Conservation (phyloP, 2,329 filamentous ascomycete genomes). For the Spiromastix sp. region DNA sequence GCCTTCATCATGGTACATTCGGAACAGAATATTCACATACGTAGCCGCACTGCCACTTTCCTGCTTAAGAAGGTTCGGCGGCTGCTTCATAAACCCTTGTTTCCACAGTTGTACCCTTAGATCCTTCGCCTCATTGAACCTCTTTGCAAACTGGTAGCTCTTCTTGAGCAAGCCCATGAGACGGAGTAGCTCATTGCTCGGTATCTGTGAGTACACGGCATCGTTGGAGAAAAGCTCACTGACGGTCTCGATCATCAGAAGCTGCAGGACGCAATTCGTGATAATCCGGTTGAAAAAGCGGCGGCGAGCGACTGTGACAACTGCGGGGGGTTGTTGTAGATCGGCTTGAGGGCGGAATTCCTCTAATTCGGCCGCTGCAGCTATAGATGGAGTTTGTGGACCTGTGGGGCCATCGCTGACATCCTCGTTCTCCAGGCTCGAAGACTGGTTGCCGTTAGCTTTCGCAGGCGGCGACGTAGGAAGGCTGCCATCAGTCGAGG, state of each 20-base stretch:
- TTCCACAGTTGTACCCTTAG: conserved; percentile 88
- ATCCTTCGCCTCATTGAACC: conserved; percentile 97
- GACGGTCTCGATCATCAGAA: conserved; percentile 99
- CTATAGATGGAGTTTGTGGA: conserved; percentile 9
- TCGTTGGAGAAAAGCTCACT: conserved; percentile 98
- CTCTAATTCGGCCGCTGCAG: conserved; percentile 51
- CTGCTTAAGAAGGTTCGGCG: conserved; percentile 93
- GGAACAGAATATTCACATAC: conserved; percentile 89
- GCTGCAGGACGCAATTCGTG: conserved; percentile 90
- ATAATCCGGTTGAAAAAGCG: conserved; percentile 99
- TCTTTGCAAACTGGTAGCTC: conserved; percentile 90
- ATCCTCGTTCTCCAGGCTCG: conserved; percentile 20
- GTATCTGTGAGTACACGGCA: conserved; percentile 85
- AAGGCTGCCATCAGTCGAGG: too few species aligned
- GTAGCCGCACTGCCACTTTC: conserved; percentile 87
- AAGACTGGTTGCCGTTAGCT: conserved; percentile 17
- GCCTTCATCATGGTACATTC: conserved; percentile 90
- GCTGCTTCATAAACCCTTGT: conserved; percentile 99
- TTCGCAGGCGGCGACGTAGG: conserved; percentile 16
- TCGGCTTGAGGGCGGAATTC: conserved; percentile 73
- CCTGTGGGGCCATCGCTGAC: conserved; percentile 20
- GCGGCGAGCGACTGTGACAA: conserved; percentile 83
- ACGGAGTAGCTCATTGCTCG: conserved; percentile 75
- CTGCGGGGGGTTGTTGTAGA: conserved; percentile 76
- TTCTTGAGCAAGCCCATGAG: conserved; percentile 93